Evolutionary conservation across 1,284 basidiomycete genomes (phyloP).

Genomic region (Ganoderma sinense): DNA sequence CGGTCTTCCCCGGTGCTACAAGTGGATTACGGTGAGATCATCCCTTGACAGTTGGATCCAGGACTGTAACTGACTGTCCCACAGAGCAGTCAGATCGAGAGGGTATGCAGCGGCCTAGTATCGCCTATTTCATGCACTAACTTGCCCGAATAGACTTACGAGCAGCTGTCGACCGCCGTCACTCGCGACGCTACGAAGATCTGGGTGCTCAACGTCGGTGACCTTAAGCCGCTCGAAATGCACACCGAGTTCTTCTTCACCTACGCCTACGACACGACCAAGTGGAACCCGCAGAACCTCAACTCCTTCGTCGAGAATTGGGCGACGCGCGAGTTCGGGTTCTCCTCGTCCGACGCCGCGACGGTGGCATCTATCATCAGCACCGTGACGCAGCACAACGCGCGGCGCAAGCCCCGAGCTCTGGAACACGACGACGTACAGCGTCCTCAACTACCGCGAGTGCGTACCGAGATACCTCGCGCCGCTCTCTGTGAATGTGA

Average conservation of each 20-base stretch:
- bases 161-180: slow-evolving; percentile 68
- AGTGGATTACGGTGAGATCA: slow-evolving; percentile 61
- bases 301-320: slow-evolving; percentile 60
- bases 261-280: slow-evolving; percentile 65
- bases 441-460: slow-evolving; percentile 73
- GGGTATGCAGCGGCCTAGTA: slow-evolving; percentile 21
- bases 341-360: slow-evolving; percentile 45
- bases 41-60: background rate
- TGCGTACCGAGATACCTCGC: slow-evolving; percentile 43
- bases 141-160: slow-evolving; percentile 52
- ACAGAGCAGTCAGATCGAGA: slow-evolving; percentile 38
- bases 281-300: slow-evolving; percentile 61
- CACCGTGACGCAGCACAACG: slow-evolving; percentile 69
- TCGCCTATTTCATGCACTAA: background rate
- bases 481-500: background rate
- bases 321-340: slow-evolving; percentile 72
- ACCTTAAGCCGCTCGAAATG: slow-evolving; percentile 77
- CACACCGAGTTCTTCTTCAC: slow-evolving; percentile 75
- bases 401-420: slow-evolving; percentile 75
- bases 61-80: background rate
- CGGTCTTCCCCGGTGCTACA: slow-evolving; percentile 63
- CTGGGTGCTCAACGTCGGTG: slow-evolving; percentile 74
- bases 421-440: slow-evolving; percentile 67
- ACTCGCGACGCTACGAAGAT: slow-evolving; percentile 61
- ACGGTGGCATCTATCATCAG: slow-evolving; percentile 60